Percentiles rank a stretch among this genome's conserved stretches.
Conservation (phyloP, 257 asterid genomes). For the Craterostigma plantagineum region DNA sequence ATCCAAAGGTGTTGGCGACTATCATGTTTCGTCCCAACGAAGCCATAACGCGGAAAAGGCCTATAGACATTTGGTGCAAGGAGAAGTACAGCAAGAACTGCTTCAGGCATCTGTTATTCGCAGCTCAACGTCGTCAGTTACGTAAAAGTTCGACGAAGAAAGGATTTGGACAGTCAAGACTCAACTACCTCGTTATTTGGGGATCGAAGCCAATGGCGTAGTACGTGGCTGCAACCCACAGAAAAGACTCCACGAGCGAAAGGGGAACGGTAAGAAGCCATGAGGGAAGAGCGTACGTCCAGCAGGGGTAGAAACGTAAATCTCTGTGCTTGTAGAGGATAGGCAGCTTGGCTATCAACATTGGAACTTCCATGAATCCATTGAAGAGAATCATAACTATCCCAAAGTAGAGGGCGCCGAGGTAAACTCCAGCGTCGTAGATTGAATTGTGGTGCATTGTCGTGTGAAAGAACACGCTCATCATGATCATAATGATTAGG, state of each 20-base stretch:
- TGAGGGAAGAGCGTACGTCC: conserved; percentile 76
- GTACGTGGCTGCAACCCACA: conserved; percentile 73
- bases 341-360: conserved; percentile 72
- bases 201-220: conserved; percentile 87
- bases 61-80: conserved; percentile 82
- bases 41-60: conserved; percentile 77
- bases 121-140: neutral
- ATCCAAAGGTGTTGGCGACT: conserved; percentile 81
- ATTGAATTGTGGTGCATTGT: conserved; percentile 40
- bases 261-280: conserved; percentile 71
- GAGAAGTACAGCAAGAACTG: conserved; percentile 50
- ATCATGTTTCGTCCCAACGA: conserved; percentile 73
- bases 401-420: conserved; percentile 74
- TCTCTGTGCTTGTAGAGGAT: conserved; percentile 85
- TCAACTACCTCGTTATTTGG: conserved; percentile 41
- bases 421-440: conserved; percentile 60
- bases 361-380: conserved; percentile 73
- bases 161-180: neutral
- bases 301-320: conserved; percentile 65
- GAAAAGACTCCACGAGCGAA: conserved; percentile 46
- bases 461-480: conserved; percentile 79
- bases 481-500: conserved; percentile 38
- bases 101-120: conserved; percentile 35
- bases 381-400: conserved; percentile 70
- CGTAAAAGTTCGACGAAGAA: conserved; percentile 3